phyloP scores from a whole-genome alignment of 1,139 yeast genomes.

The Meyerozyma athensensis region DNA sequence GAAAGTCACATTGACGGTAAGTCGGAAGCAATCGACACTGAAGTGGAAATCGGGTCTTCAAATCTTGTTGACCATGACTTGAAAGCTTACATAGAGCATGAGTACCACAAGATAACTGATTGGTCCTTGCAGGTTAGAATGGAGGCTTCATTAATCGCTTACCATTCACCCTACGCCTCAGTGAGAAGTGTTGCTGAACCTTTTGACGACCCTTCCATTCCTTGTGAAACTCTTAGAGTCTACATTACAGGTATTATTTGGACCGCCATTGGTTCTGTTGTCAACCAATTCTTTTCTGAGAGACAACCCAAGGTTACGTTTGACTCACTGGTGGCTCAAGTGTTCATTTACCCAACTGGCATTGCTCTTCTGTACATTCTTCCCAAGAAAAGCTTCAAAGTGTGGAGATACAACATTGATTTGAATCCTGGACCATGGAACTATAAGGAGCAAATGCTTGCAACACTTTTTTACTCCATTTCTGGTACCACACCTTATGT shows the following conservation, averaged over 20 bases:
- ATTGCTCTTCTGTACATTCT: slow-evolving; percentile 28
- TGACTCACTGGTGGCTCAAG: slow-evolving; percentile 44
- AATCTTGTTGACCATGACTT: neutral
- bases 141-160: slow-evolving; percentile 33
- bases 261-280: slow-evolving; percentile 51
- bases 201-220: slow-evolving; percentile 43
- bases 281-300: slow-evolving; percentile 54
- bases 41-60: slow-evolving; percentile 3
- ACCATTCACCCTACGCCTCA: slow-evolving; percentile 60
- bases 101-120: slow-evolving; percentile 7
- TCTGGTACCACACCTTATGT: slow-evolving; percentile 42
- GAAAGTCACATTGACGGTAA: slow-evolving; percentile 8
- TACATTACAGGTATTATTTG: slow-evolving; percentile 53
- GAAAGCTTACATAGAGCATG: neutral
- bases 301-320: slow-evolving; percentile 51
- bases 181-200: slow-evolving; percentile 57
- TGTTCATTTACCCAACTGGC: slow-evolving; percentile 58
- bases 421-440: slow-evolving; percentile 63
- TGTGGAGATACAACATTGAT: slow-evolving; percentile 31
- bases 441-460: slow-evolving; percentile 64
- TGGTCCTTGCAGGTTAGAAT: slow-evolving; percentile 15
- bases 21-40: slow-evolving; percentile 1
- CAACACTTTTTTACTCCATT: slow-evolving; percentile 43
- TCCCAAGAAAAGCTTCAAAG: slow-evolving; percentile 45
- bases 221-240: slow-evolving; percentile 54